Conservation (phyloP, 352 stramenopile species). For the Phytopythium sindhum region DNA sequence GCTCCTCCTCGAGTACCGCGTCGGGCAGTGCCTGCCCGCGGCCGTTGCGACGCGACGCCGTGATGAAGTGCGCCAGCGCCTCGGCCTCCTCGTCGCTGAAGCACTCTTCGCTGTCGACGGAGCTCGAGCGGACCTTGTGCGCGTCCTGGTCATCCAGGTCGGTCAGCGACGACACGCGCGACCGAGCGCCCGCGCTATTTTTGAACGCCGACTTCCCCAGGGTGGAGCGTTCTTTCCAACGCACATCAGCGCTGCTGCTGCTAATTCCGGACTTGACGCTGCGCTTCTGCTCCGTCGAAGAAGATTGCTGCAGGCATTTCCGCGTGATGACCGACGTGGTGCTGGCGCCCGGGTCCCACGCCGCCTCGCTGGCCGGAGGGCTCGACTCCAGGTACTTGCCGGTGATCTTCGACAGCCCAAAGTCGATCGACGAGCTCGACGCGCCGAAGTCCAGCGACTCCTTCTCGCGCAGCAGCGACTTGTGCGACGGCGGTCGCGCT, state of each 20-base stretch:
- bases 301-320: constrained; percentile 20
- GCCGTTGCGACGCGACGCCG: constrained; percentile 17
- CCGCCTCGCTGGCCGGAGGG: background rate
- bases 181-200: constrained; percentile 3
- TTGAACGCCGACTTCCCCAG: constrained; percentile 14
- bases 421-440: constrained; percentile 24
- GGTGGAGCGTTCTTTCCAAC: background rate
- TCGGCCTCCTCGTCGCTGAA: constrained; percentile 28
- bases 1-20: constrained; percentile 3
- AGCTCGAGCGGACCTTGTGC: constrained; percentile 11
- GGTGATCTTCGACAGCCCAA: background rate
- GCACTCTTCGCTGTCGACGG: constrained; percentile 10
- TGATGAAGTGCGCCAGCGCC: constrained; percentile 21
- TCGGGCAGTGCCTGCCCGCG: background rate
- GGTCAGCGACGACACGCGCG: constrained; percentile 17
- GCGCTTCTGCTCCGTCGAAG: background rate
- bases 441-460: constrained; percentile 37
- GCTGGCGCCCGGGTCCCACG: constrained; percentile 17
- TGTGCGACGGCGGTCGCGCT: constrained; percentile 1
- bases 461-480: constrained; percentile 14
- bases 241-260: background rate
- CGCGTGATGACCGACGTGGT: constrained; percentile 35
- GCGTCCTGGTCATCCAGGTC: constrained; percentile 28
- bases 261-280: background rate
- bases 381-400: background rate